A percentile compares a stretch with the other conserved stretches of the same genome.
phyloP scores from a whole-genome alignment of 164 flowering plant genomes.

The Macadamia integrifolia region DNA sequence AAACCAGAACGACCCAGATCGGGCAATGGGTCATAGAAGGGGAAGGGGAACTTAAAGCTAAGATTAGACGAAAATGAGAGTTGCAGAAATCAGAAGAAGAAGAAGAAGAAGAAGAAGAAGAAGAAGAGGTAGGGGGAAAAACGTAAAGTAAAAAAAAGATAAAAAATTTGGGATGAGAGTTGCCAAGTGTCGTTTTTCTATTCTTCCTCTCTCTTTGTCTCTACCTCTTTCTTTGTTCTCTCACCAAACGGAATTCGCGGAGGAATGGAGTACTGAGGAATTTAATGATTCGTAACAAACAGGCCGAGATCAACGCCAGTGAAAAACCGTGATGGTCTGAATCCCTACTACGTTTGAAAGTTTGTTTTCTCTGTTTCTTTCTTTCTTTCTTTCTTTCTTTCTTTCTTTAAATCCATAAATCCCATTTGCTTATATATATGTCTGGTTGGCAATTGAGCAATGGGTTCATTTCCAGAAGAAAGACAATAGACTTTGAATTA shows the following conservation, averaged over 20 bases:
- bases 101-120: conserved; percentile 6
- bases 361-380: neutral
- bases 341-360: conserved; percentile 18
- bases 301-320: conserved; percentile 27
- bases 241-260: conserved; percentile 35
- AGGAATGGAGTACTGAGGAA: conserved; percentile 5
- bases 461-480: no score
- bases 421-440: no score
- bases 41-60: neutral
- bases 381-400: neutral
- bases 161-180: neutral
- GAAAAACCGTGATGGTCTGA: conserved; percentile 23
- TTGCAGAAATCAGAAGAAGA: neutral
- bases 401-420: neutral
- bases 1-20: conserved; percentile 16
- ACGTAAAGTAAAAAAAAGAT: conserved; percentile 4
- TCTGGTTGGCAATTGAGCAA: no score
- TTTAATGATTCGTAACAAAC: conserved; percentile 12
- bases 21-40: conserved; percentile 18
- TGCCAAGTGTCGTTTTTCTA: neutral
- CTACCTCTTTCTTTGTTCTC: neutral
- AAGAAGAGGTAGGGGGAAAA: conserved; percentile 2
- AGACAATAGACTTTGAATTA: no score
- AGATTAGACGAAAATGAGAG: conserved; percentile 2
- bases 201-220: neutral